Evolutionary conservation across 768 basidiomycete species (phyloP).

Genomic region (Rickenella mellea): DNA sequence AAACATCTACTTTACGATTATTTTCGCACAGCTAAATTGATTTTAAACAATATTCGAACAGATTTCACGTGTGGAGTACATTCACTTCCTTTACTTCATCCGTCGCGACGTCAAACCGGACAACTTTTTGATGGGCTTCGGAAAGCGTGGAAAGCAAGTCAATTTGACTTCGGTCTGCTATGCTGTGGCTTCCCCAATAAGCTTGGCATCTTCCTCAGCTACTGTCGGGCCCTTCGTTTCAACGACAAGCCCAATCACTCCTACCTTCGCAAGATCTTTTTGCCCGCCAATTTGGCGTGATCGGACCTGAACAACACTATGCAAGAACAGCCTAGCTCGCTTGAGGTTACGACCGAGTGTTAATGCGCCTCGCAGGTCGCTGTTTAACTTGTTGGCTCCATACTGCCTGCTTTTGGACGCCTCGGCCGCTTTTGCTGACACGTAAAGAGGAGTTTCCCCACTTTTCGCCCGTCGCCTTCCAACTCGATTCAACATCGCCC

Average conservation of each 20-base stretch:
- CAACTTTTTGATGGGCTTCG: slow-evolving; percentile 99
- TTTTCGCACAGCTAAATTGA: neutral
- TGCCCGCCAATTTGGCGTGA: too few species aligned
- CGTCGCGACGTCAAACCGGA: slow-evolving; percentile 99
- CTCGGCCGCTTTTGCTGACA: too few species aligned
- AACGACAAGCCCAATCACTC: slow-evolving; percentile 99
- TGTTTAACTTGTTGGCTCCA: too few species aligned
- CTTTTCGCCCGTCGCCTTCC: too few species aligned
- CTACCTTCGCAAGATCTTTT: slow-evolving; percentile 98
- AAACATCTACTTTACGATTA: slow-evolving; percentile 60
- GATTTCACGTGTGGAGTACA: slow-evolving; percentile 99
- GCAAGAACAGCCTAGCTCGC: too few species aligned
- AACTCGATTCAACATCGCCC: too few species aligned
- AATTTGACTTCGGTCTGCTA: slow-evolving; percentile 91
- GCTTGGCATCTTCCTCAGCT: slow-evolving; percentile 98
- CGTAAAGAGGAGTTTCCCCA: too few species aligned
- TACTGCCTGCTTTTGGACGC: too few species aligned
- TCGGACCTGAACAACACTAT: too few species aligned
- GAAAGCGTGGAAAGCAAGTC: slow-evolving; percentile 99
- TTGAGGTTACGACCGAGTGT: too few species aligned
- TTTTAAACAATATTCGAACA: slow-evolving; percentile 20
- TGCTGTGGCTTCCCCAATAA: slow-evolving; percentile 99
- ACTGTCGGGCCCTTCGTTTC: slow-evolving; percentile 96
- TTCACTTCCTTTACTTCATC: slow-evolving; percentile 98
- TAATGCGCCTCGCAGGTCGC: too few species aligned